Evolutionary conservation across 805 yeast species (phyloP).

Genomic region (Starmerella tilneyi): DNA sequence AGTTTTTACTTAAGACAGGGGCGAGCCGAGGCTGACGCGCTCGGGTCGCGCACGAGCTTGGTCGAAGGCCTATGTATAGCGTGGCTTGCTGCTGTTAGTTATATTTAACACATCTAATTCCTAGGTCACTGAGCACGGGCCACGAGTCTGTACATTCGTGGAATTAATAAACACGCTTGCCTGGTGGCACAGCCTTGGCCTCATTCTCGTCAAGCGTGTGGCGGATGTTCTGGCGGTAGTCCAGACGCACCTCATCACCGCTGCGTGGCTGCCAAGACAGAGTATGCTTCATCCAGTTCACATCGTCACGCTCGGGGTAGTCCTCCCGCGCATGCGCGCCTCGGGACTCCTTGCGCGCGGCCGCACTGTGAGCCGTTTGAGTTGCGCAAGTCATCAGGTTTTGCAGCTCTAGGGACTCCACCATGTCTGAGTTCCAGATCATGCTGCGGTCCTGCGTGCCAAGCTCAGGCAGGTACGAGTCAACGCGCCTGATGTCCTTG

Average conservation of each 20-base stretch:
- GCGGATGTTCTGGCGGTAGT: conserved; percentile 74
- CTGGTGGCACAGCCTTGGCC: conserved; percentile 94
- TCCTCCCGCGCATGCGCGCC: conserved; percentile 99
- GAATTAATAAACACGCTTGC: conserved; percentile 77
- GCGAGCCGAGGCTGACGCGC: no score
- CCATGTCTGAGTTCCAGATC: conserved; percentile 98
- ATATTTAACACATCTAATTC: background rate
- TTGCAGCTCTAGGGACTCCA: conserved; percentile 91
- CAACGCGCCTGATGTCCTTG: conserved; percentile 60
- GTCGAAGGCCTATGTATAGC: no score
- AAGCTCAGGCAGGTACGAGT: conserved; percentile 59
- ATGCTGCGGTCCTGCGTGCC: conserved; percentile 90
- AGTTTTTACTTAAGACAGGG: no score
- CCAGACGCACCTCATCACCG: conserved; percentile 63
- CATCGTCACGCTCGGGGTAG: conserved; percentile 91
- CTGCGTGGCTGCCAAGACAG: conserved; percentile 74
- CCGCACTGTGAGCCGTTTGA: conserved; percentile 90
- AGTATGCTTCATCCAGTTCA: conserved; percentile 94
- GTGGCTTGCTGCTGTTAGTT: no score
- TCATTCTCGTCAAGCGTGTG: conserved; percentile 82
- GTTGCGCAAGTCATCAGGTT: conserved; percentile 94
- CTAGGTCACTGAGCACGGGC: background rate
- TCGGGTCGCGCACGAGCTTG: no score
- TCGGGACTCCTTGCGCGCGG: conserved; percentile 92
- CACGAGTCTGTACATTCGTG: background rate